Percentiles rank a stretch among this genome's conserved stretches.
These are phyloP conservation scores for Fusarium pininemorale DNA, from an alignment of 2,329 filamentous ascomycete species.

Conservation along the genomic window DNA sequence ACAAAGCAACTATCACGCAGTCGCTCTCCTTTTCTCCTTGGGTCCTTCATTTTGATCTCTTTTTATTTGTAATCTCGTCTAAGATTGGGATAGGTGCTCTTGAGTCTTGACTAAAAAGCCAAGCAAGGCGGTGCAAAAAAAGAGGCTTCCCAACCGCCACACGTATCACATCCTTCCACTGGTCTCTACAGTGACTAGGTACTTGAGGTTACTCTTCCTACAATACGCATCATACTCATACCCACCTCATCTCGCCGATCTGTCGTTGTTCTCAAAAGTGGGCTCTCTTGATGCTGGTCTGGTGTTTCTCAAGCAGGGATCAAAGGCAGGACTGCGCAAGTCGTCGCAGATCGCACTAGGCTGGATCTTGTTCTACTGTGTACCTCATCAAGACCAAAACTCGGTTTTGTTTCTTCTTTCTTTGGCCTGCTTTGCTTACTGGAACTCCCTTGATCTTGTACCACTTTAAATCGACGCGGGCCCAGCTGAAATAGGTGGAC, in stretches of 20 bases:
- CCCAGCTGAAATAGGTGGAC: constrained; percentile 1
- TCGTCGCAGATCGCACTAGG: constrained; percentile 27
- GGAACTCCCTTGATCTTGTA: not conserved
- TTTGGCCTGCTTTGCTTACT: constrained; percentile 1
- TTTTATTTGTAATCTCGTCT: constrained; percentile 18
- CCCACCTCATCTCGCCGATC: constrained; percentile 27
- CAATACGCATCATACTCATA: not conserved
- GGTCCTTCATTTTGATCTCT: constrained; percentile 7
- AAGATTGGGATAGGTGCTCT: not conserved
- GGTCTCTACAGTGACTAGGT: constrained; percentile 12
- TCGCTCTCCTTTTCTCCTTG: not conserved
- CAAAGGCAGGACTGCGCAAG: constrained; percentile 12
- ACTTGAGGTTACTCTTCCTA: not conserved
- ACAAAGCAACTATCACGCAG: not conserved
- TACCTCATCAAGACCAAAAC: constrained; percentile 8
- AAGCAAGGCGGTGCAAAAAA: constrained; percentile 34
- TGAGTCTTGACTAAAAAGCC: constrained; percentile 20
- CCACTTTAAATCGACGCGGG: constrained; percentile 1
- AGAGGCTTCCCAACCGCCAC: not conserved
- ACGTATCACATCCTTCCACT: constrained; percentile 24
- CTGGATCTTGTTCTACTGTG: constrained; percentile 26
- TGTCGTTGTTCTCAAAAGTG: constrained; percentile 29
- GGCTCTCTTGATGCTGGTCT: constrained; percentile 19
- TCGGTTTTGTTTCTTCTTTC: not conserved
- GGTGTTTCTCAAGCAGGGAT: constrained; percentile 33